Base-by-base conservation (phyloP, 1,139 yeast species). In the Taphrina wiesneri region DNA sequence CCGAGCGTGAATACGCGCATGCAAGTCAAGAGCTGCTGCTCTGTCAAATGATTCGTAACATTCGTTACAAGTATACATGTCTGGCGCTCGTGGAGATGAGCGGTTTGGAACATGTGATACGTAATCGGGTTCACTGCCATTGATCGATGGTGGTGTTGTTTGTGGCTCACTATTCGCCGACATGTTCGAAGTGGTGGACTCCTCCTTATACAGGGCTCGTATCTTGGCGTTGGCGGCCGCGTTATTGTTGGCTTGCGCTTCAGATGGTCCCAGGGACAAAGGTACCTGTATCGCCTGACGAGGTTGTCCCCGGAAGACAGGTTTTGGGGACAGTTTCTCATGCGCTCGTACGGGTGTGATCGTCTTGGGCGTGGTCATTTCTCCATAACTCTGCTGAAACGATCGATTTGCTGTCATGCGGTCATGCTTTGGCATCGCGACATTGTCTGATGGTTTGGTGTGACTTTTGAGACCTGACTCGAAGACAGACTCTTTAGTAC, bases 201-300 rank as follows among this genome's bases (percentile, higher is more conserved):
- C 69, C 26, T 68, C 70, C 13, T 63, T 61, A n/a, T 65, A 56
- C 9, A 61, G 32, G 17, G 65, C 59, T 7, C 63, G 63, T 17
- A 53, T 21, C n/a, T 47, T 46, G n/a, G 54, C 45, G 26, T 52
- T 28, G 3, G 66, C 57, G 26, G 59, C 53, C 9, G 60, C 60
- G 45, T 63, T 56, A 39, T 61, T 52, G 13, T 47, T 43, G n/a
- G 61, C 67, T 34, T 52, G 56, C 15, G 43, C 67, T 6, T 26
- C n/a, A 28, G 63, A 30, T 7, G 54, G 49, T 11, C 63, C 66
- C 7, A 25, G n/a, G 13, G 45, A 34, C 9, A 34, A 7, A 7
- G 56, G 56, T 2, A 19, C 45, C 15, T 26, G 36, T 28, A 28
- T 13, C 17, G 56, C 15, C 9, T 23, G 23, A 4, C 21, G 45